A percentile compares a stretch with the other conserved stretches of the same genome.
phyloP scores from a whole-genome alignment of 441 rosid genomes.

The Viola pubescens region DNA sequence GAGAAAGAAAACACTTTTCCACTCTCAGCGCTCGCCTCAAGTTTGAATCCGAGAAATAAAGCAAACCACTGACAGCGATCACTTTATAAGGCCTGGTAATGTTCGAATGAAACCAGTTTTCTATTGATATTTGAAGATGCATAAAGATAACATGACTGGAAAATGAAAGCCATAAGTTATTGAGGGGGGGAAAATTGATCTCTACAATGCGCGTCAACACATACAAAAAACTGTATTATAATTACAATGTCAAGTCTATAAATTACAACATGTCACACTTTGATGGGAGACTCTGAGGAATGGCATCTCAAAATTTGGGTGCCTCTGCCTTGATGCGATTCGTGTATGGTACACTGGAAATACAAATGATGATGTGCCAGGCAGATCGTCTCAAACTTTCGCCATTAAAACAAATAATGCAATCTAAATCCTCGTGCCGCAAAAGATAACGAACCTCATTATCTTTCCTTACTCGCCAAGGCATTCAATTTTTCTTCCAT shows the following conservation, averaged over 20 bases:
- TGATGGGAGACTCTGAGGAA: constrained; percentile 23
- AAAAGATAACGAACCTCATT: constrained; percentile 18
- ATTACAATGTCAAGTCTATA: constrained; percentile 25
- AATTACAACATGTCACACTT: constrained; percentile 30
- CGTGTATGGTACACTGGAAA: constrained; percentile 31
- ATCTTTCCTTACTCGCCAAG: constrained; percentile 29
- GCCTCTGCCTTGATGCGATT: constrained; percentile 17
- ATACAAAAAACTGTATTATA: constrained; percentile 11
- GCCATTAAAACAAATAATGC: not conserved
- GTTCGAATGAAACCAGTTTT: too few relatives aligned
- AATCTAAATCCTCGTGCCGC: not conserved
- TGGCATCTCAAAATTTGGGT: constrained; percentile 39
- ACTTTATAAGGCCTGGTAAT: too few relatives aligned
- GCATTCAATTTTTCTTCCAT: constrained; percentile 54
- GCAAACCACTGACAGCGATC: too few relatives aligned
- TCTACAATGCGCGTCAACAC: not conserved
- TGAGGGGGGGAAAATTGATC: not conserved
- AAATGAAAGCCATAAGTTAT: too few relatives aligned
- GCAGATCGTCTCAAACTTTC: constrained; percentile 6
- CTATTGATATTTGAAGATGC: too few relatives aligned
- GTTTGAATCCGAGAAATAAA: too few relatives aligned
- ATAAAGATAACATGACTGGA: too few relatives aligned
- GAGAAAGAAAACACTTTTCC: too few relatives aligned
- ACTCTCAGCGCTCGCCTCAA: too few relatives aligned
- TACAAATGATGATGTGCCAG: constrained; percentile 18